Conservation (phyloP, 2,329 filamentous ascomycete species). For the Aureobasidium sp. region DNA sequence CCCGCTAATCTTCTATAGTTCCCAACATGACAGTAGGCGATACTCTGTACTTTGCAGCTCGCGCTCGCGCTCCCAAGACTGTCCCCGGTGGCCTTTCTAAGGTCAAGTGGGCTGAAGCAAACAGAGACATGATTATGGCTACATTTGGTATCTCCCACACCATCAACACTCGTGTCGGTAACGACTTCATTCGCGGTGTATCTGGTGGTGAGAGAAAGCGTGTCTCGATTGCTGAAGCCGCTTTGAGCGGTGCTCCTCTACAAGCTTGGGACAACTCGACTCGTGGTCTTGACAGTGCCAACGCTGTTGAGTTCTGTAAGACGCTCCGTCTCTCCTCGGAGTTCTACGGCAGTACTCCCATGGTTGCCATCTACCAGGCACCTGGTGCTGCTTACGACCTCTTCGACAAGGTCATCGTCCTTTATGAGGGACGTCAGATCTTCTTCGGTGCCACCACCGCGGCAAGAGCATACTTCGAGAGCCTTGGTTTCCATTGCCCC, state of each 20-base stretch:
- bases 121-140: conserved; percentile 66
- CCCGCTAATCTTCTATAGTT: conserved; percentile 25
- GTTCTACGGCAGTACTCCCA: conserved; percentile 55
- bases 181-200: conserved; percentile 67
- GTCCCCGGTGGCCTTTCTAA: conserved; percentile 51
- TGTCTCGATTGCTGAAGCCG: conserved; percentile 73
- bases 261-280: conserved; percentile 76
- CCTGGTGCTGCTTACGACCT: conserved; percentile 59
- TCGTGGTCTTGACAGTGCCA: conserved; percentile 64
- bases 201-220: conserved; percentile 71
- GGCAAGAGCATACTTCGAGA: conserved; percentile 60
- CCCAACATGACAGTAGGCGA: conserved; percentile 69
- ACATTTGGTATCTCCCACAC: conserved; percentile 68
- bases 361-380: conserved; percentile 67
- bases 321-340: conserved; percentile 60
- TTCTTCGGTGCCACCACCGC: conserved; percentile 58
- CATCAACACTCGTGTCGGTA: conserved; percentile 62
- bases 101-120: conserved; percentile 49
- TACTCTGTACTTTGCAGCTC: conserved; percentile 68
- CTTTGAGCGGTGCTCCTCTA: conserved; percentile 49
- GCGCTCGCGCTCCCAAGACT: conserved; percentile 55
- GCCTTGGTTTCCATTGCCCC: conserved; percentile 65
- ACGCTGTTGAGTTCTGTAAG: conserved; percentile 66
- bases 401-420: conserved; percentile 60
- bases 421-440: conserved; percentile 61